Evolutionary conservation across 2,329 filamentous ascomycete genomes (phyloP), one percentile per base, ranked within the genome.

Genomic region (Pezicula neosporulosa): DNA sequence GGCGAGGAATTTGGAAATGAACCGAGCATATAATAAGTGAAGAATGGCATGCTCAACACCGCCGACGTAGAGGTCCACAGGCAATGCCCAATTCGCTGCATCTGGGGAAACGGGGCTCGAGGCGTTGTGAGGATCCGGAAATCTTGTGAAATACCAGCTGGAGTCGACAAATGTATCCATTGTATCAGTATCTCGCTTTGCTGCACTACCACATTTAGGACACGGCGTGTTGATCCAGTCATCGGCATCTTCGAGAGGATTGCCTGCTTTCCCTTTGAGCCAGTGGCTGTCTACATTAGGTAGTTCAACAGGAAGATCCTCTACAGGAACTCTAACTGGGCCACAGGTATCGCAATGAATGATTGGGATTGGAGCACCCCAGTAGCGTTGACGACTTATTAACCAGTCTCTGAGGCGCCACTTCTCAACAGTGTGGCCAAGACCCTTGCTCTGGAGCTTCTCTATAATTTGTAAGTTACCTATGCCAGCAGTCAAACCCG

Each of bases 161-260:
- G 90, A 96, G 70, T 96, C 91, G 54, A 96, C 91, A 70, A 96
- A 96, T 0, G 91, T 96, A 68, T 96, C 91, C 91, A 96, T 96
- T 3, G 91, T 96, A 66, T 96, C 91, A 0, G 91, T 96, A 58
- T 96, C 91, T 56, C 91, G 81, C 65, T 83, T 87, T 6, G 89
- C 91, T 21, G 82, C 71, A 1, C 80, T 77, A 15, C 78, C 72
- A 62, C 91, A 96, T 59, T 81, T 81, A 5, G 91, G 91, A 64
- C 91, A 96, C 3, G 76, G 68, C 0, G 85, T 88, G 60, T 91
- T 82, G 43, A 90, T 76, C 84, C 90, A 96, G 7, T 86, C 82
- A 12, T 83, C 71, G 2, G 85, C 83, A 18, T 81, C 77, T 57
- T 89, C 87, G 16, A 96, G 75, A 0, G 90, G 89, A 61, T 93